Evolutionary conservation across 2,329 filamentous ascomycete genomes (phyloP).

Genomic region (Pseudocercospora fijiensis): DNA sequence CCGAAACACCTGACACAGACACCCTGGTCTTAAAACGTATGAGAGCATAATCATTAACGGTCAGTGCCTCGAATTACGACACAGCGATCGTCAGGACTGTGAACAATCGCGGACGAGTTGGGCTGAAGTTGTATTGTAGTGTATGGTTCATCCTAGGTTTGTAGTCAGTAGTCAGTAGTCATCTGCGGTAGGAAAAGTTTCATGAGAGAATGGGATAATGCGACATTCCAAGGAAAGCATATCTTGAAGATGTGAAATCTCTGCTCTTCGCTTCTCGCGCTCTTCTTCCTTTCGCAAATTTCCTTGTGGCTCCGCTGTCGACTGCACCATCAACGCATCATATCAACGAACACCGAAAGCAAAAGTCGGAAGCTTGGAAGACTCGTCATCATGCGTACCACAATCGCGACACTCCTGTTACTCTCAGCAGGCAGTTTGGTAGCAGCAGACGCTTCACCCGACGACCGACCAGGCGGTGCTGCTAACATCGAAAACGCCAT

Average conservation of each 20-base stretch:
- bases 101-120: not conserved
- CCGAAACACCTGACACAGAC: not conserved
- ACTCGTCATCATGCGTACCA: not conserved
- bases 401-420: not conserved
- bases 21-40: not conserved
- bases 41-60: not conserved
- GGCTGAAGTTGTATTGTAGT: not conserved
- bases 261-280: not conserved
- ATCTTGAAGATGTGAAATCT: not conserved
- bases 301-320: too few relatives aligned
- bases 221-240: not conserved
- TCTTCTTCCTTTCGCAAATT: not conserved
- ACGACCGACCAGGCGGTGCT: constrained; percentile 9
- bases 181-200: not conserved
- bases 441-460: not conserved
- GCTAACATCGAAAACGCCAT: constrained; percentile 21
- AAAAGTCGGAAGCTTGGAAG: not conserved
- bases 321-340: not conserved
- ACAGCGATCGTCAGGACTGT: not conserved
- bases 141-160: not conserved
- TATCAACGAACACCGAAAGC: not conserved
- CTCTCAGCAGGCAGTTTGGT: not conserved
- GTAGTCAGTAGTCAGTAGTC: not conserved
- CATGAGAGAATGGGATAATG: not conserved
- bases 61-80: not conserved